Conservation (phyloP, 179 eudicot genomes). For the Amaranthus tricolor region DNA sequence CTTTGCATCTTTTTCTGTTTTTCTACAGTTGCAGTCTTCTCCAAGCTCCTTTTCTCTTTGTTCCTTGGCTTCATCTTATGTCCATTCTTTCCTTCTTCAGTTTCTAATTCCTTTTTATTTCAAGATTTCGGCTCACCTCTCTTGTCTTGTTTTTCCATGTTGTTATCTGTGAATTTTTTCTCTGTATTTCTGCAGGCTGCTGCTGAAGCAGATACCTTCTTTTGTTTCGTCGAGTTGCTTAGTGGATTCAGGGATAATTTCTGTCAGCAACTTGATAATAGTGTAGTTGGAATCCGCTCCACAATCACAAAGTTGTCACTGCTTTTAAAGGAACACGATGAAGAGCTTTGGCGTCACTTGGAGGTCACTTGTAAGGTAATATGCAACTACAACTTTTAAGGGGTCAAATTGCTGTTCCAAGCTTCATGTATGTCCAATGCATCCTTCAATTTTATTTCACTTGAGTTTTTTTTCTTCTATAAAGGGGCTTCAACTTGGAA, state of each 20-base stretch:
- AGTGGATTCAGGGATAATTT: constrained; percentile 92
- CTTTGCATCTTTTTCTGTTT: no score
- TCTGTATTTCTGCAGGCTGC: constrained; percentile 53
- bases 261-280: constrained; percentile 96
- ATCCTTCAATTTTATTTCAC: neutral
- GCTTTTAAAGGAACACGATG: constrained; percentile 89
- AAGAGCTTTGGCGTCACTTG: constrained; percentile 99
- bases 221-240: constrained; percentile 85
- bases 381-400: neutral
- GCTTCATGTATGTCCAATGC: neutral
- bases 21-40: no score
- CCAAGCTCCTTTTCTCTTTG: no score
- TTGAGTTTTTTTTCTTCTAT: neutral
- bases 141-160: neutral
- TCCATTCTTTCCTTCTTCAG: no score
- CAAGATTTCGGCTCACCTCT: no score
- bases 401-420: neutral
- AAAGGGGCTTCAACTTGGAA: neutral
- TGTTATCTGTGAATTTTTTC: constrained; percentile 12
- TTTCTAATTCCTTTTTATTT: no score
- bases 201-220: constrained; percentile 97
- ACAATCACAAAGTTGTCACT: constrained; percentile 83
- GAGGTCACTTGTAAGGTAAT: constrained; percentile 95
- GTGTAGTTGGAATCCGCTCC: constrained; percentile 94
- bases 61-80: no score